Evolutionary conservation across 164 flowering plant genomes (phyloP), one percentile per base, ranked within the genome.

Genomic region (Cinnamomum chago): DNA sequence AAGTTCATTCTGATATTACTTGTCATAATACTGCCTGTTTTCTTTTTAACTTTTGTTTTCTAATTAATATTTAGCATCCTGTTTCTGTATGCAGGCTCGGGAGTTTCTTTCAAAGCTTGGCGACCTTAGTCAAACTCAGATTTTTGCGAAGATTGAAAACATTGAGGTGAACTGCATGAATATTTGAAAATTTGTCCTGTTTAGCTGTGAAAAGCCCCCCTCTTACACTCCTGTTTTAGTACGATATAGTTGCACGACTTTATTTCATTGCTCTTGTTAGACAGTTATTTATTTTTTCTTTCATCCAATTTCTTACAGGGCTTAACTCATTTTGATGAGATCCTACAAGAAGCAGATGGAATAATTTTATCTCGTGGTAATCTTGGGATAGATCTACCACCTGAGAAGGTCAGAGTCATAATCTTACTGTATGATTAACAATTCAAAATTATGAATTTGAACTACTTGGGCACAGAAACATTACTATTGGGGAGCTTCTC

Each of bases 341-440:
- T 92, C 69, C 85, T 92, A 58, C 86, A 86, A 84, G 97, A 88
- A 84, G 97, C 97, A 52, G 95, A 92, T 87, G 97, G 97, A 13
- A 89, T 92, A 68, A 92, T 90, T 62, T 86, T 92, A 72, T 90
- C 91, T 70, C 92, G 95, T 70, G 97, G 97, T 69, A 90, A 88
- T 76, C 83, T 92, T 73, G 97, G 97, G 6, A 86, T 92, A 58
- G 95, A 92, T 87, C 90, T 90, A 27, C 97, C 97, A 3, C 97
- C 97, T 9, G 97, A 92, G 80, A 92, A 92, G 93, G 97, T 90
- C 15, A 74, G 83, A 51, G 72, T 81, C 70, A 33, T 76, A 6
- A 69, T 20, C 58, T 62, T 64, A 24, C 67, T 24, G 60, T 55
- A 20, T 58, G 35, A 9, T 68, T 5, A 22, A 7, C 33, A 55